Evolutionary conservation across 805 yeast species (phyloP), one percentile per base, ranked within the genome.

Genomic region (Candida adriatica): DNA sequence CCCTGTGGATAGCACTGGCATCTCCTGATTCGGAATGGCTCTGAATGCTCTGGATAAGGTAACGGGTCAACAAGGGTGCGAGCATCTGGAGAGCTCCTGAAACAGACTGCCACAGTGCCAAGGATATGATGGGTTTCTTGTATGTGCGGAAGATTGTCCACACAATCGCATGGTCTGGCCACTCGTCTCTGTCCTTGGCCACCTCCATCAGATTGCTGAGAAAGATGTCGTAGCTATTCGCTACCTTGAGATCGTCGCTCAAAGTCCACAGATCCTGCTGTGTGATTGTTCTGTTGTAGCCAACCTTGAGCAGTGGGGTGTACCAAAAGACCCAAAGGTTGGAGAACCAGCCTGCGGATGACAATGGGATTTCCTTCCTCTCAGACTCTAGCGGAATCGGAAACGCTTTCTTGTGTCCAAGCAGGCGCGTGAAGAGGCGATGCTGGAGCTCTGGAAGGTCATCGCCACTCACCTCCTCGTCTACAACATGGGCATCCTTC

Each of bases 241-340:
- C 13, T 7, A 68, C 56, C 4, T 56, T 49, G 42, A 61, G 52
- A 18, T 56, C 51, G 1, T 60, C 61, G 15, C 62, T 66, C 39
- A 73, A 48, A 9, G 38, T 41, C 49, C 60, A 80, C 39, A 80
- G 51, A 54, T 82, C 90, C 24, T 70, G 65, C 5, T 79, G 75
- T 26, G 67, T 68, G 27, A 82, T 51, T 0, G 87, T 79, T 45
- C 90, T 61, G 48, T 71, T 76, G 53, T 81, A 82, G 3, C 92
- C 90, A 4, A 66, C 66, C 11, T 55, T 56, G 58, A 82, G 54
- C 32, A 82, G 43, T 0, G 86, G 86, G 8, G 56, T 44, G 30
- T 81, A 55, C 87, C 88, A 82, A 68, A 74, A 63, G 49, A 79
- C 71, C 43, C 74, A 70, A 0, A 62, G 24, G 37, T 55, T 56